Evolutionary conservation across 805 yeast genomes (phyloP).

Genomic region (Tetrapisispora pingtungensis): DNA sequence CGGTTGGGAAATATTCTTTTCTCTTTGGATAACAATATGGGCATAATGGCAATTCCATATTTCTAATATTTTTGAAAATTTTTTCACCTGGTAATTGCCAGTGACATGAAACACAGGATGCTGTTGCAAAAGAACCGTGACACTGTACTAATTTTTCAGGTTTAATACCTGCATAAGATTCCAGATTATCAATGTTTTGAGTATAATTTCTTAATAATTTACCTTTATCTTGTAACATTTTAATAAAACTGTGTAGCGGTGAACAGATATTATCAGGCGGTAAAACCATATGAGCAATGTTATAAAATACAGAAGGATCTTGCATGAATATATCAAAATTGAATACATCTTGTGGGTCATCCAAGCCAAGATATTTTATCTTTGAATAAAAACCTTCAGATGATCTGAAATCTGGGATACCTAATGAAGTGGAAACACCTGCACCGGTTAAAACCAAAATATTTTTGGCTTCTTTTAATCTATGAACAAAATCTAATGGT

Average conservation of each 20-base stretch:
- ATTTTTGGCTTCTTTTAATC: conserved; percentile 45
- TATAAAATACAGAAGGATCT: conserved; percentile 72
- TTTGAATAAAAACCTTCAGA: conserved; percentile 71
- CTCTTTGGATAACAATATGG: conserved; percentile 49
- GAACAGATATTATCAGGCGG: conserved; percentile 61
- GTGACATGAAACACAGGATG: conserved; percentile 72
- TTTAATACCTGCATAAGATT: conserved; percentile 62
- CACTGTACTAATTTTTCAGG: conserved; percentile 69
- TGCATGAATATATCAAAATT: conserved; percentile 55
- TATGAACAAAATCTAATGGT: conserved; percentile 47
- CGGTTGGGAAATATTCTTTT: conserved; percentile 21
- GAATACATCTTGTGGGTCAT: conserved; percentile 87
- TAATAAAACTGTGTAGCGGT: conserved; percentile 75
- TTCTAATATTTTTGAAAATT: conserved; percentile 50
- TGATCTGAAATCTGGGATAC: conserved; percentile 89
- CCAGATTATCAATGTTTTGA: conserved; percentile 82
- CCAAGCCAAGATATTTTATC: conserved; percentile 55
- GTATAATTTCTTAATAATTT: conserved; percentile 78
- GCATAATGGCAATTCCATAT: conserved; percentile 58
- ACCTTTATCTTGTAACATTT: conserved; percentile 58
- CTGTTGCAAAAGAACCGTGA: conserved; percentile 86
- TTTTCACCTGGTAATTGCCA: conserved; percentile 55
- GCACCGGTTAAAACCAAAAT: conserved; percentile 83
- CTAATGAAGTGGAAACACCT: conserved; percentile 81
- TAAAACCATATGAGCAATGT: conserved; percentile 71